These are phyloP conservation scores for Cicer yamashitae DNA, from an alignment of 306 rosid species.

Conservation along the genomic window DNA sequence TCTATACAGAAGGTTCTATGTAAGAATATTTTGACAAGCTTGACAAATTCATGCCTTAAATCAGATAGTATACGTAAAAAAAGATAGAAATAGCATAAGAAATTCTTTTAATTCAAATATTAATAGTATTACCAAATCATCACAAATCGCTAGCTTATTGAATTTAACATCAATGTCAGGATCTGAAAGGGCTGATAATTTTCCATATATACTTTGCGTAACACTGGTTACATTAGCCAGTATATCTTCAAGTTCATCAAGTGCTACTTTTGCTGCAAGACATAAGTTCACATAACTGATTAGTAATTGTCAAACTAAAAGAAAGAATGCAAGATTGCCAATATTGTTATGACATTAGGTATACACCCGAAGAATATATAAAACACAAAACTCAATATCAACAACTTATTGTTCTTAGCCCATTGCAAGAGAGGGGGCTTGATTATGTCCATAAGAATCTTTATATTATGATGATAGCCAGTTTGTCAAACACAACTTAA, in stretches of 20 bases:
- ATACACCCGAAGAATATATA: conserved; percentile 16
- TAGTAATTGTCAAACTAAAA: conserved; percentile 42
- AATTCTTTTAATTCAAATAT: conserved; percentile 11
- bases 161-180: conserved; percentile 43
- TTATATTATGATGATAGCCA: conserved; percentile 30
- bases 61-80: not conserved
- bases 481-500: conserved; percentile 7
- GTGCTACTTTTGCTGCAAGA: conserved; percentile 58
- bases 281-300: conserved; percentile 5
- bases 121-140: conserved; percentile 51
- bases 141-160: conserved; percentile 43
- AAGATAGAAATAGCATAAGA: conserved; percentile 10
- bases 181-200: conserved; percentile 36
- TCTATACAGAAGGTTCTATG: not conserved
- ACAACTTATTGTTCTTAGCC: conserved; percentile 18
- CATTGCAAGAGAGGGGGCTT: not conserved
- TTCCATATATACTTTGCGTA: conserved; percentile 44
- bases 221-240: conserved; percentile 54
- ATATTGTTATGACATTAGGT: not conserved
- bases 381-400: conserved; percentile 11
- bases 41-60: not conserved
- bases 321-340: conserved; percentile 18
- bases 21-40: not conserved
- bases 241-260: conserved; percentile 60
- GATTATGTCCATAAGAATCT: not conserved